Base-by-base conservation (phyloP, 148 eudicot genomes). In the Fagopyrum esculentum region DNA sequence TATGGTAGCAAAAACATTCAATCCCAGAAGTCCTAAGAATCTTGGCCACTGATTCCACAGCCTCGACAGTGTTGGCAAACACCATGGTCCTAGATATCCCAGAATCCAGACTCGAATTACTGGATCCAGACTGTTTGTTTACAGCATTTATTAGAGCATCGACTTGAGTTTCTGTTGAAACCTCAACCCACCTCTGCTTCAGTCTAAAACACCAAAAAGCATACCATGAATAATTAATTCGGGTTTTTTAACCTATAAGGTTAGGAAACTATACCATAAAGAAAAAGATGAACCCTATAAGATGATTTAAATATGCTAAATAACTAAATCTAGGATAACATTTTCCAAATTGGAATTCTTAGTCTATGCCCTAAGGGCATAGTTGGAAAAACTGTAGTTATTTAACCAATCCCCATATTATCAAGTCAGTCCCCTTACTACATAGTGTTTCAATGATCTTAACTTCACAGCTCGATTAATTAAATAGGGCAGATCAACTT, bases 31-130 rank as follows among this genome's bases (percentile, higher is more conserved):
- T 84, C 50, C 48, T 72, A 71, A 93, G 77, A 71, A 91, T 78
- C 75, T 82, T 82, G 43, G 93, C 87, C 74, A 91, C 87, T 26
- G 97, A 94, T 80, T 91, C 97, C 51, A 89, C 98, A 64, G 97
- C 97, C 59, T 94, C 96, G 71, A 94, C 98, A 29, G 98, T 94
- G 84, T 91, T 94, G 59, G 92, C 97, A 89, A 94, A 94, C 66
- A 94, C 90, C 96, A 94, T 88, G 60, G 96, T 94, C 75, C 96
- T 85, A 64, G 77, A 74, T 76, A 86, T 22, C 48, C 75, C 79
- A 77, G 75, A 22, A 71, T 19, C 78, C 40, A 87, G 75, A 83
- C 78, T 80, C 26, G 44, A 17, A 6, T 48, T 54, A 69, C 59
- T 72, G 49, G 76, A 54, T 61, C 72, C 85, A 16, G 77, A 61